Base-by-base conservation (phyloP, 1,284 basidiomycete genomes). In the Pyrrhoderma noxium region DNA sequence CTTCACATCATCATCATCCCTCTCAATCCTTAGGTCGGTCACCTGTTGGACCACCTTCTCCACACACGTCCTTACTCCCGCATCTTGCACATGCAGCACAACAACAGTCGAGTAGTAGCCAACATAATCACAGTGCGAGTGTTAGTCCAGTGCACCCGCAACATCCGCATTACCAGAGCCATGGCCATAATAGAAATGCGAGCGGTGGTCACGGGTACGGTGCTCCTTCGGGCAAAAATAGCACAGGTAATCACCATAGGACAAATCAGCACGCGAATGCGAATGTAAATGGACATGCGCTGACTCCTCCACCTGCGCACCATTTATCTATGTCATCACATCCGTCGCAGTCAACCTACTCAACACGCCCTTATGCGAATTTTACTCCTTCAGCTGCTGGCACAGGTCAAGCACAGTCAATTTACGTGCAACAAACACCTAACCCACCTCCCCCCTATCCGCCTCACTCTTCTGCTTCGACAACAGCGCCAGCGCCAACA, bases 351-450 rank as follows among this genome's bases (percentile, higher is more conserved):
- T 39, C 42, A 36, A 47, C 53, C 23, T 54, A 53, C 22, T 49
- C 49, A n/a, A 57, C 47, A 19, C 59, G 54, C 37, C 53, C 48
- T 9, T 53, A 49, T 34, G 41, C 57, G 23, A 70, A 67, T 57
- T 62, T 67, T 8, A 69, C 70, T 54, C 67, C 69, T 9, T 61
- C 68, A 8, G 59, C 61, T 18, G 54, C 65, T 27, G 62, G 62
- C 3, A 63, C 66, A 37, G 65, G 64, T 27, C 37, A 19, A 3
- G 65, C 67, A 57, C 61, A 62, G 18, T 61, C 65, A 25, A 70
- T 69, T 69, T 62, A 64, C 21, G 67, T 67, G 46, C 47, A 58
- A 34, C 63, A 61, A 22, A 59, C 66, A 38, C 58, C 59, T 40
- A 56, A 57, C 14, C 52, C 59, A 37, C 49, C 56, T 40, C 60